Evolutionary conservation across 805 yeast genomes (phyloP), one percentile per base, ranked within the genome.

Genomic region (Suhomyces sp.): DNA sequence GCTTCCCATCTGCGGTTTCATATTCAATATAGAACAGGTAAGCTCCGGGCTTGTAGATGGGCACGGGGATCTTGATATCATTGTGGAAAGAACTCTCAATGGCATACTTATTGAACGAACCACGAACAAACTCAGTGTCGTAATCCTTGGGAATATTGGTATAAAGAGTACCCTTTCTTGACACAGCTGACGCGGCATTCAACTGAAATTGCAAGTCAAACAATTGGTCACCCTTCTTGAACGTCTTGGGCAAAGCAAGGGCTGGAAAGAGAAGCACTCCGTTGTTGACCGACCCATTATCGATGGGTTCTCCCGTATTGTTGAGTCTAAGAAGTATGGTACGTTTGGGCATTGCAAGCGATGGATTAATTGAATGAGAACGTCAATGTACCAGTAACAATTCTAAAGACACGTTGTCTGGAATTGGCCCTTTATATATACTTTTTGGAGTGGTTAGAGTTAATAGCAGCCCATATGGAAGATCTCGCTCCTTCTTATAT

Each of bases 21-120:
- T 81, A 88, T 8, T 82, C 72, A 14, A 84, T 66, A 51, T 80
- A 85, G 58, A 78, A 90, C 40, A 83, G 74, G 59, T 74, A 91
- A 2, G 95, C 74, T 3, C 98, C 98, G 1, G 96, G 88, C 5
- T 53, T 59, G 51, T 59, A 77, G 36, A 91, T 76, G 6, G 74
- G 68, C 33, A 91, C 67, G 40, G 75, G 78, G 13, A 90, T 61
- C 22, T 65, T 56, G 33, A 76, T 68, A 54, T 88, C 93, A 33
- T 72, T 57, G 49, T 79, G 79, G 54, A 90, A 81, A 1, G 79
- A 68, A n/a, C 76, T 62, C 6, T 64, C 63, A 36, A 83, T 70
- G 26, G 70, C 54, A 37, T 68, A 68, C 28, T 76, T 70, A 42
- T 71, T 67, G 56, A 75, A 86, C 32, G 61, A 67, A 27, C 69